Base-by-base conservation (phyloP, 371 early-diverging fungal genomes). In the Mortierella sp. region DNA sequence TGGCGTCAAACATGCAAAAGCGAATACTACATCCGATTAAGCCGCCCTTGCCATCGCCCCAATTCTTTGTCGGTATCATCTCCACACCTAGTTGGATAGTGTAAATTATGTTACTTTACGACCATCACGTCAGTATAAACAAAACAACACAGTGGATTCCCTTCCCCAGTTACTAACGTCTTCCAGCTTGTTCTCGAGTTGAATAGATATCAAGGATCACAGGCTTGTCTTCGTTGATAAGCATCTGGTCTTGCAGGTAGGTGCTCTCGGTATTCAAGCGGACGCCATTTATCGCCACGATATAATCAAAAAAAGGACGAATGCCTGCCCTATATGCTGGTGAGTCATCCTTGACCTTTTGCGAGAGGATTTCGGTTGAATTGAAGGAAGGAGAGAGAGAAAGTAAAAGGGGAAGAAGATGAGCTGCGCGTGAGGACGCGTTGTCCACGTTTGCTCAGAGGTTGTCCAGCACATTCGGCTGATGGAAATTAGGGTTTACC, bases 231-330 rank as follows among this genome's bases (percentile, higher is more conserved):
- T 92, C 86, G 67, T 88, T 86, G 28, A 77, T 84, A 47, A 80
- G 69, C 61, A 93, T 71, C 53, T 87, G 85, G 24, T 85, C 83
- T 21, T 89, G 70, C 24, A 92, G 72, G 28, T 76, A 59, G 52
- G 86, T 75, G 43, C 85, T 85, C 64, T 91, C 90, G 7, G 88
- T 86, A 63, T 89, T 83, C 67, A 92, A 82, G 52, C 86, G 77
- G 47, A 85, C 78, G 21, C 91, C 93, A 58, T 94, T 90, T 69
- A 93, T 86, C 24, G 87, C 85, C 19, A 91, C 86, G 70, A 94
- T 91, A 66, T 92, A 94, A 77, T 94, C 94, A 78, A 94, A 94
- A 77, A 91, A 94, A 13, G 92, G 91, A 19, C 92, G 88, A 53
- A 94, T 88, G 41, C 94, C 94, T 69, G 92, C 91, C 22, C 76